phyloP scores from a whole-genome alignment of 1,284 basidiomycete species.

The Cystobasidiaceae sp. region DNA sequence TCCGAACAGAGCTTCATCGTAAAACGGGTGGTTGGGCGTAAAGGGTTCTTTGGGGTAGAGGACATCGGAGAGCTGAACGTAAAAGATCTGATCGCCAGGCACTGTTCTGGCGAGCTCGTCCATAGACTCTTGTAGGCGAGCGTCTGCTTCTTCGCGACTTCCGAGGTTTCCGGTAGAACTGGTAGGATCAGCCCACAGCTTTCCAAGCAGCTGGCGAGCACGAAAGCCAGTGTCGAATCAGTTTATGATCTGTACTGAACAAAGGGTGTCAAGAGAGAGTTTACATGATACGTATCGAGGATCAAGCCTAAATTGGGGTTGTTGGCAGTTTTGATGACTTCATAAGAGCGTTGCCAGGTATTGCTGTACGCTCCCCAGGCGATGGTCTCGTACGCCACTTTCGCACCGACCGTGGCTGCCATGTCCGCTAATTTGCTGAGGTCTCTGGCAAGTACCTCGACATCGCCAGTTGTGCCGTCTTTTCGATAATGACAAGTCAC shows the following conservation, averaged over 20 bases:
- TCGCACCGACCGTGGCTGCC: not conserved
- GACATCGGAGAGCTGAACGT: conserved; percentile 30
- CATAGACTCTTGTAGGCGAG: not conserved
- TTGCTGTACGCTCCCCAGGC: conserved; percentile 18
- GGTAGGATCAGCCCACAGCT: conserved; percentile 21
- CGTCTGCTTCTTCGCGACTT: not conserved
- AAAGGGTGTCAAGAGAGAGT: no score
- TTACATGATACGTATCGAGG: conserved; percentile 33
- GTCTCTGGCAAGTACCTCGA: conserved; percentile 14
- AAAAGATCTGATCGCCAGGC: conserved; percentile 14
- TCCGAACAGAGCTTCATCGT: not conserved
- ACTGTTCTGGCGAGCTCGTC: conserved; percentile 15
- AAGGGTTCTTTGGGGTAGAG: not conserved
- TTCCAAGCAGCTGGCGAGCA: conserved; percentile 5
- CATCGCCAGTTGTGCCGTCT: conserved; percentile 21
- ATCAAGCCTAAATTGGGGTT: conserved; percentile 30
- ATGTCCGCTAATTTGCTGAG: conserved; percentile 3
- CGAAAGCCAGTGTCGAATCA: not conserved
- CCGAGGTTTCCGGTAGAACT: not conserved
- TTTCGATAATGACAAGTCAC: conserved; percentile 19
- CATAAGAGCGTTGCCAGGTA: conserved; percentile 25
- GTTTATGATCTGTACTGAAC: not conserved
- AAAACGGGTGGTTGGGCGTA: not conserved
- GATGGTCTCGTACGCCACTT: conserved; percentile 28
- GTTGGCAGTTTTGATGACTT: conserved; percentile 20